Evolutionary conservation across 805 yeast species (phyloP), one percentile per base, ranked within the genome.

Genomic region (Barnettozyma sp.): DNA sequence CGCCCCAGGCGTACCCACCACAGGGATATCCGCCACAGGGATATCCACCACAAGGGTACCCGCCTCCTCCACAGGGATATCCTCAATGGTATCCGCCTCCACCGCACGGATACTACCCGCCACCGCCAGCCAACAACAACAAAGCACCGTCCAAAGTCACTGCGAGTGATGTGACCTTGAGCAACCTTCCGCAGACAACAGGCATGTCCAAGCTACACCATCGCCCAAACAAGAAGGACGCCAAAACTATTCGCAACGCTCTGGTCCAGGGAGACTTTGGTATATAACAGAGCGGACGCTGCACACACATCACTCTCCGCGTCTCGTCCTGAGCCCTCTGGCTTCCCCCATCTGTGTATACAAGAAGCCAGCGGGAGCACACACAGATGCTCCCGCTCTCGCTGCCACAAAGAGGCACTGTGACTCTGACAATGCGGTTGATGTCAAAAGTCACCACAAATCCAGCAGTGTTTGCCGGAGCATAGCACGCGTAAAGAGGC

Each of bases 181-280:
- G 57, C 45, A 57, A 59, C 24, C 62, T 73, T 60, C 82, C 82
- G 5, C 45, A 66, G 6, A 62, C 68, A 5, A 53, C 49, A 33
- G 51, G 58, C 21, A 66, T 67, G 50, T 73, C 64, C 49, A 68
- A 62, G 43, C 46, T 69, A 7, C 54, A 47, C 31, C 76, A 70
- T 45, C 71, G 70, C 16, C 62, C 60, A 7, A 53, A 49, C 19
- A 46, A 52, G 10, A 50, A 60, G 34, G 73, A 73, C 46, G 75
- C 78, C 48, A 78, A 73, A 27, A 65, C 69, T 35, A 63, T 82
- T 30, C 67, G 86, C 46, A 70, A 75, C 34, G 83, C 84, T 2
- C 66, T 82, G 33, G 71, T 73, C 49, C 75, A 72, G 38, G 82
- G 82, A 21, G 69, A 69, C 36, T 82, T 80, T 59, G 90, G 90